These are phyloP conservation scores for Leccinum variicolor DNA, from an alignment of 768 basidiomycete species.

Conservation along the genomic window DNA sequence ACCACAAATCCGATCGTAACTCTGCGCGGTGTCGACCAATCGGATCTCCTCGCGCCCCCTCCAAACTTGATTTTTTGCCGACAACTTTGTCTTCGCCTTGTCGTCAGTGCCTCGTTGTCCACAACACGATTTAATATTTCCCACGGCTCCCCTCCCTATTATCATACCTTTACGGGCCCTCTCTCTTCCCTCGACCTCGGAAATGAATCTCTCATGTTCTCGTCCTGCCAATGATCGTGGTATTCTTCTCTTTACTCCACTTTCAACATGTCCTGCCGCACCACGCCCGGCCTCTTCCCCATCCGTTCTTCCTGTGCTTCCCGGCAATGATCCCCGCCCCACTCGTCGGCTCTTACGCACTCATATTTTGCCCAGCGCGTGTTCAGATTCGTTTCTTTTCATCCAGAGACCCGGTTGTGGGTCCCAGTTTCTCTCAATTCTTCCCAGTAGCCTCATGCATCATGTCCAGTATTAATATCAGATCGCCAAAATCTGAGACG, in stretches of 20 bases:
- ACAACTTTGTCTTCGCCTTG: slow-evolving; percentile 14
- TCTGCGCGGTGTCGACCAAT: slow-evolving; percentile 14
- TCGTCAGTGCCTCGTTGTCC: slow-evolving; percentile 19
- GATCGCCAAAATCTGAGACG: slow-evolving; percentile 22
- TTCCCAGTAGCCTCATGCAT: slow-evolving; percentile 26
- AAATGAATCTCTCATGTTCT: slow-evolving; percentile 35
- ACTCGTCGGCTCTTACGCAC: not conserved
- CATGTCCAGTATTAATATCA: slow-evolving; percentile 29
- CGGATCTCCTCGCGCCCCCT: not conserved
- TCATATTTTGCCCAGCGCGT: not conserved
- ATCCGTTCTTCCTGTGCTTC: slow-evolving; percentile 3
- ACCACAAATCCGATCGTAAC: slow-evolving; percentile 11
- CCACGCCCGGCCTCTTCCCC: slow-evolving; percentile 17
- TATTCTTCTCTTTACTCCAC: slow-evolving; percentile 27
- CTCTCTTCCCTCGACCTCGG: slow-evolving; percentile 23
- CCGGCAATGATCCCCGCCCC: slow-evolving; percentile 23
- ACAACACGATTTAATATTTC: slow-evolving; percentile 3
- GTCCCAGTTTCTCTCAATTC: not conserved
- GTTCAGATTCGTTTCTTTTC: not conserved
- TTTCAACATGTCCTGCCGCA: slow-evolving; percentile 28
- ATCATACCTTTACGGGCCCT: slow-evolving; percentile 16
- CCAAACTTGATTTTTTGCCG: slow-evolving; percentile 9
- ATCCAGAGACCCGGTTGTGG: not conserved
- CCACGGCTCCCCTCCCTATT: slow-evolving; percentile 18
- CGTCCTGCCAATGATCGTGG: slow-evolving; percentile 23